These are phyloP conservation scores for Plasmopara viticola DNA, from an alignment of 352 stramenopile genomes.

Conservation along the genomic window DNA sequence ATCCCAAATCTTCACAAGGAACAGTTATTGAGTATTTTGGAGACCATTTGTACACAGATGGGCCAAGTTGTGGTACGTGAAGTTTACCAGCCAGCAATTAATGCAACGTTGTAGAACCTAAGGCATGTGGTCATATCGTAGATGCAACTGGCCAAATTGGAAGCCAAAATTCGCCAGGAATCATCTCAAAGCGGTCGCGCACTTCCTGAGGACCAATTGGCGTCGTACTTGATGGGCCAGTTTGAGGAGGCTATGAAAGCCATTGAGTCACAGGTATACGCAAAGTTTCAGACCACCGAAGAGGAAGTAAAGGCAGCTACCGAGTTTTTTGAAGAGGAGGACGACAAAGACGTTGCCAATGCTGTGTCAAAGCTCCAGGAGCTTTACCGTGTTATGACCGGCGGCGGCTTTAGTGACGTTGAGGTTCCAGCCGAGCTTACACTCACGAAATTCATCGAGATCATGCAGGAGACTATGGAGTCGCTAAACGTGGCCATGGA, in stretches of 20 bases:
- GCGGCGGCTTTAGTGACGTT: slow-evolving; percentile 71
- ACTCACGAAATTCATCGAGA: slow-evolving; percentile 83
- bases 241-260: slow-evolving; percentile 88
- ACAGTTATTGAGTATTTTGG: slow-evolving; percentile 79
- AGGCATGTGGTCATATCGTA: slow-evolving; percentile 7
- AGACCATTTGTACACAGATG: slow-evolving; percentile 87
- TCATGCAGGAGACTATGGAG: slow-evolving; percentile 89
- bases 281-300: slow-evolving; percentile 85
- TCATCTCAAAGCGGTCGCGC: slow-evolving; percentile 77
- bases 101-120: background rate
- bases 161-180: slow-evolving; percentile 86
- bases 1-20: slow-evolving; percentile 84
- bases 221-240: slow-evolving; percentile 85
- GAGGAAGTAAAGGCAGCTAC: slow-evolving; percentile 81
- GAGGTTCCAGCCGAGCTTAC: slow-evolving; percentile 78
- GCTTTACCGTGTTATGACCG: slow-evolving; percentile 84
- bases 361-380: slow-evolving; percentile 84
- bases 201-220: slow-evolving; percentile 77
- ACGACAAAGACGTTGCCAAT: slow-evolving; percentile 81
- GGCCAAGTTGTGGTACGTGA: slow-evolving; percentile 77
- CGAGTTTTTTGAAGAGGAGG: slow-evolving; percentile 85
- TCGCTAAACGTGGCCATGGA: slow-evolving; percentile 87
- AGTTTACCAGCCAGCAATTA: background rate
- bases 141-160: slow-evolving; percentile 84
- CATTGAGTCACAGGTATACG: slow-evolving; percentile 84